Base-by-base conservation (phyloP, 2,329 filamentous ascomycete species). In the Xylariomycetidae sp. region DNA sequence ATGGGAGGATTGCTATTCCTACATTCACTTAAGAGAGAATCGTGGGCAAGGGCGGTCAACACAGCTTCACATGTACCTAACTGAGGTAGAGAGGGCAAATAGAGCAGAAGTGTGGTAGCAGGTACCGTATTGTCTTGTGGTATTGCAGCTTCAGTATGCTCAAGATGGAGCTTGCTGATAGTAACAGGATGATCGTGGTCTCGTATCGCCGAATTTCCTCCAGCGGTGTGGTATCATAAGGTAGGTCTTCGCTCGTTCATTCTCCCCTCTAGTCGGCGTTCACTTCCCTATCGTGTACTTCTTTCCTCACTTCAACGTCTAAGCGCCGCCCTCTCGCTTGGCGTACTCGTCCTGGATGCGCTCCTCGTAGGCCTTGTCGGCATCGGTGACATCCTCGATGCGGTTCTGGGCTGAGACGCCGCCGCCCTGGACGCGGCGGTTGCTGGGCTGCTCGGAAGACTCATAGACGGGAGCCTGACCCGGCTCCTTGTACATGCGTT, bases 381-480 rank as follows among this genome's bases (percentile, higher is more conserved):
- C 23, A 14, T 30, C 28, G 2, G 32, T 35, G 12, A 43, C 40
- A n/a, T 45, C 42, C 2, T 33, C 31, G 19, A 45, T 43, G 29
- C 40, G 39, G 22, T 39, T 40, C 14, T 35, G 32, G 1, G 20
- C 18, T 2, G 32, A 29, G 3, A n/a, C 15, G 17, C 31, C 20
- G 10, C 20, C 10, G 6, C 34, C 34, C 19, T 28, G 25, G 5
- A 39, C 18, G 13, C 22, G 32, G 17, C 29, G 31, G n/a, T 10
- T 24, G 29, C 29, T 26, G 1, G 37, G 26, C 10, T 7, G 31
- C 7, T 34, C 35, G 1, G 31, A 22, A 12, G 25, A 22, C 33
- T 46, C 41, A 34, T 42, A 42, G 15, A 44, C 43, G 20, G 43
- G 38, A 12, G 16, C 22, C 15, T 46, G 34, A 4, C 43, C 43